phyloP scores from a whole-genome alignment of 306 rosid genomes.

The Cucurbita pepo region DNA sequence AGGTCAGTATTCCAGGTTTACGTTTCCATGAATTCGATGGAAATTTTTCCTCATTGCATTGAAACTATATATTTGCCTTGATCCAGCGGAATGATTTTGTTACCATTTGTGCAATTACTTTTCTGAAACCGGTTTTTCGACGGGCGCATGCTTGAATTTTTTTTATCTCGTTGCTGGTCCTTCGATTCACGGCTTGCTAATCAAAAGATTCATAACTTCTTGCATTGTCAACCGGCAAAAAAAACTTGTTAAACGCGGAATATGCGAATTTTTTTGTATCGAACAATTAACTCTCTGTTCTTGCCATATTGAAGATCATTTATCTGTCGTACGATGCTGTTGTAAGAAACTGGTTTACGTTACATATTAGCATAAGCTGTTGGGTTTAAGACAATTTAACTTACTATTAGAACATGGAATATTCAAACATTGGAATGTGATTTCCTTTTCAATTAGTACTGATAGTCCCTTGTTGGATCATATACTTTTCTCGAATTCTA shows the following conservation, averaged over 20 bases:
- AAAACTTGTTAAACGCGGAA: neutral
- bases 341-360: neutral
- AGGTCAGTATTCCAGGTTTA: constrained; percentile 21
- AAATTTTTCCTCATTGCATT: neutral
- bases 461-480: neutral
- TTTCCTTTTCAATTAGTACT: neutral
- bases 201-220: neutral
- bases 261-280: neutral
- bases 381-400: neutral
- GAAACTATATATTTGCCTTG: neutral
- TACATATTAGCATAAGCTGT: neutral
- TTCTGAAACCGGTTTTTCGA: neutral
- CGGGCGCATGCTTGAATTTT: neutral
- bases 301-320: neutral
- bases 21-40: neutral
- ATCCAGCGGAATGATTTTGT: neutral
- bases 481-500: neutral
- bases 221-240: neutral
- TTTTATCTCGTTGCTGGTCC: neutral
- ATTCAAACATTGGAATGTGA: neutral
- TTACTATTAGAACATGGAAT: neutral
- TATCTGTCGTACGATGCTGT: neutral
- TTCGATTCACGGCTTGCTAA: neutral
- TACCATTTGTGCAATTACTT: neutral
- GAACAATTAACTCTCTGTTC: neutral